Percentiles rank a stretch among this genome's conserved stretches.
Conservation (phyloP, 176 grass and related monocot genomes). For the Stipa capillata region DNA sequence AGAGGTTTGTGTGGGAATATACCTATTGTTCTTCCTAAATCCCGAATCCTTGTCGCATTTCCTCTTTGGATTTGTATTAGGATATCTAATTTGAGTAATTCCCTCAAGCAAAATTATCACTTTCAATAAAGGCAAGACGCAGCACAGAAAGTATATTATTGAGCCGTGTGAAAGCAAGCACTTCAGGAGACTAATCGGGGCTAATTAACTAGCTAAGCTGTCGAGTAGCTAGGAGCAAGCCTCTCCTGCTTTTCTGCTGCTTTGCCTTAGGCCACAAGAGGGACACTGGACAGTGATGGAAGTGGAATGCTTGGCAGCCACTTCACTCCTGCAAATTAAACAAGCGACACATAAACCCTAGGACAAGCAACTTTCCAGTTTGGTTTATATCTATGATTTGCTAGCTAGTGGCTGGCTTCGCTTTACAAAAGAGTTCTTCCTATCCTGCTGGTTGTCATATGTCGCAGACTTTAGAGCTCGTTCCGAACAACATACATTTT, state of each 20-base stretch:
- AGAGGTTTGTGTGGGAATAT: neutral
- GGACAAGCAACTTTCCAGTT: conserved; percentile 14
- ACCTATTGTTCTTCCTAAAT: neutral
- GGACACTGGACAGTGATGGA: neutral
- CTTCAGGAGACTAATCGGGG: neutral
- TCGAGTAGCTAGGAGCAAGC: neutral
- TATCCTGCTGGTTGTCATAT: neutral
- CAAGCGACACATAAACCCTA: neutral
- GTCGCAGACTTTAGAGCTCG: too few relatives aligned
- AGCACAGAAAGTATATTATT: neutral
- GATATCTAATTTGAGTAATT: too few relatives aligned
- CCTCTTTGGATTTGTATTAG: neutral
- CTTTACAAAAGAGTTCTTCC: neutral
- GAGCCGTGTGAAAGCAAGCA: conserved; percentile 20
- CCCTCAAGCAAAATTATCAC: too few relatives aligned
- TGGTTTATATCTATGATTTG: neutral
- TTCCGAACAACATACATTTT: too few relatives aligned
- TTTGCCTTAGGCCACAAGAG: neutral
- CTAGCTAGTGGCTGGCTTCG: neutral
- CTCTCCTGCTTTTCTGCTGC: neutral
- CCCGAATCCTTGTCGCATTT: neutral
- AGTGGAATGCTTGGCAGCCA: neutral
- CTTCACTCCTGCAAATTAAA: neutral
- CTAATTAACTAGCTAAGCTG: neutral
- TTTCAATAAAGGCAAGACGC: neutral